phyloP scores from a whole-genome alignment of 225 moss, liverwort and hornwort species.

The Asterella californica region DNA sequence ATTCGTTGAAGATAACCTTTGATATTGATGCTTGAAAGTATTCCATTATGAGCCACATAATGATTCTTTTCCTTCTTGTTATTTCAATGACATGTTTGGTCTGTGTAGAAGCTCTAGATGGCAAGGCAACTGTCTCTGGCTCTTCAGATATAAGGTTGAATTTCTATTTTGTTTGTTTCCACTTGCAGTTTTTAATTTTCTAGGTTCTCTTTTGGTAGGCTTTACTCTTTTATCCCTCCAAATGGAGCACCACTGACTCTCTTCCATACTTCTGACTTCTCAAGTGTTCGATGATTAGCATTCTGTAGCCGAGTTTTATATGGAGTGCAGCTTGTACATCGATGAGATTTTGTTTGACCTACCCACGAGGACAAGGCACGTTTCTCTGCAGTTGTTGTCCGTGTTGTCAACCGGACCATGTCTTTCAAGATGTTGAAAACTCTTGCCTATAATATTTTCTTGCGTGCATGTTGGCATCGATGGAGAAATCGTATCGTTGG shows the following conservation, averaged over 20 bases:
- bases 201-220: no score
- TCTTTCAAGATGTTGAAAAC: not conserved
- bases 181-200: not conserved
- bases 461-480: constrained; percentile 70
- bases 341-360: constrained; percentile 93
- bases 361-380: constrained; percentile 83
- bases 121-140: not conserved
- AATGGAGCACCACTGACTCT: not conserved
- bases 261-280: not conserved
- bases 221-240: not conserved
- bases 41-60: not conserved
- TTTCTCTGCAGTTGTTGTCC: not conserved
- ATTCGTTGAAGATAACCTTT: not conserved
- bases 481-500: constrained; percentile 91
- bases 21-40: not conserved
- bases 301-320: constrained; percentile 79
- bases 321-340: constrained; percentile 86
- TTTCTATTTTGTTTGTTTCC: not conserved
- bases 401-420: not conserved
- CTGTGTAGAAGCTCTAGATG: not conserved
- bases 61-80: not conserved
- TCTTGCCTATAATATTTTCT: not conserved
- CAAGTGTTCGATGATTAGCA: constrained; percentile 31
- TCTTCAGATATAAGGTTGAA: not conserved
- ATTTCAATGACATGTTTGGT: not conserved